Base-by-base conservation (phyloP, 1,284 basidiomycete species). In the Malassezia arunalokei region DNA sequence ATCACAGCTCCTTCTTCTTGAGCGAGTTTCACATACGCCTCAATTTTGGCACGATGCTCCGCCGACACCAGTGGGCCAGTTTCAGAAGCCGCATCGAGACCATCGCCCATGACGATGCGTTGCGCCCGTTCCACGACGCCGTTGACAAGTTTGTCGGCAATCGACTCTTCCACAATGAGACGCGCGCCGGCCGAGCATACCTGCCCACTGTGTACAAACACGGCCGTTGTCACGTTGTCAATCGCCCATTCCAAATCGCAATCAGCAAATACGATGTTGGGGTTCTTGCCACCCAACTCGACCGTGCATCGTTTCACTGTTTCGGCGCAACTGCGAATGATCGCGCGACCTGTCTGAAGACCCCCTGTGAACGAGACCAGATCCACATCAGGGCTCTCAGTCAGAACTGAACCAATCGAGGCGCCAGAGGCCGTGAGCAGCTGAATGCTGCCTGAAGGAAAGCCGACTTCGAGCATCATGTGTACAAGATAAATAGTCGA, bases 261-360 rank as follows among this genome's bases (percentile, higher is more conserved):
- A 46, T 73, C 71, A 5, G 60, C 67, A 59, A 73, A 73, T 20
- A 73, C 68, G 8, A 73, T 52, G 45, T 73, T 68, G 3, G 71
- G 71, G 52, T 73, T 73, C 58, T 73, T 73, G 27, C 71, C 71
- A 8, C 71, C 71, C 24, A 73, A 56, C 56, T 73, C 71, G 29
- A 73, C 65, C 6, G 66, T 68, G 58, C 65, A 68, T 28, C 69
- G 58, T 53, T 73, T 73, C 27, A 73, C 61, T 6, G 63, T 67
- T 17, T 52, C 57, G 1, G 71, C 68, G 40, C 65, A 66, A 32
- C 59, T 64, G 12, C 54, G 30, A 27, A 71, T 65, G 56, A 73
- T 71, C 6, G 52, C 35, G 14, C 66, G 62, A 6, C 71, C 71
- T 2, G 71, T 73, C 28, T 60, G 51, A 9, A 73, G 64, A 8